Evolutionary conservation across 2,329 filamentous ascomycete genomes (phyloP).

Genomic region (Botryosphaeria agaves): DNA sequence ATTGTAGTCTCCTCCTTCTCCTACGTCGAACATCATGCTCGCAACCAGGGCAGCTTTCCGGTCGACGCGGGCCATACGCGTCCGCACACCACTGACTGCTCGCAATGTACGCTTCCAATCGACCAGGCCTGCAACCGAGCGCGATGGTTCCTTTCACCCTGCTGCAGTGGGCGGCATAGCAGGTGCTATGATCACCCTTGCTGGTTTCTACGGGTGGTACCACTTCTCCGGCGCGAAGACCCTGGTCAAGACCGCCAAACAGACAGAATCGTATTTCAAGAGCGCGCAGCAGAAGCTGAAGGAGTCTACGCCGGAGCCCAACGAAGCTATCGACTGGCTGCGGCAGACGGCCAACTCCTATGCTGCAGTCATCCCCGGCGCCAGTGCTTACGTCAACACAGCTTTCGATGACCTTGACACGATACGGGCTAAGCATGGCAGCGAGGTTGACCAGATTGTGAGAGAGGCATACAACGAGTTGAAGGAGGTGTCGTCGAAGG

Average conservation of each 20-base stretch:
- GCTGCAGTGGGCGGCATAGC: slow-evolving; percentile 30
- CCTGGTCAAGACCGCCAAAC: slow-evolving; percentile 30
- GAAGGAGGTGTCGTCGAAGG: slow-evolving; percentile 41
- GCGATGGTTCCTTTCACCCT: slow-evolving; percentile 14
- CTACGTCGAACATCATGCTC: too few species aligned
- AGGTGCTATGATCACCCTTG: slow-evolving; percentile 30
- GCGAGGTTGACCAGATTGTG: slow-evolving; percentile 54
- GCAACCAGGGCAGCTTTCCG: slow-evolving; percentile 11
- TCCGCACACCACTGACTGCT: slow-evolving; percentile 2
- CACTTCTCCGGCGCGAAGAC: slow-evolving; percentile 33
- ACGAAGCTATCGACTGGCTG: slow-evolving; percentile 49
- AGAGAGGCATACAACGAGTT: slow-evolving; percentile 50
- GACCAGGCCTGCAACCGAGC: slow-evolving; percentile 9
- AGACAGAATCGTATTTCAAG: slow-evolving; percentile 43
- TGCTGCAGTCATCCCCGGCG: slow-evolving; percentile 54
- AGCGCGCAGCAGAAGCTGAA: slow-evolving; percentile 42
- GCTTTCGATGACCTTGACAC: slow-evolving; percentile 56
- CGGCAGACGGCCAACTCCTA: slow-evolving; percentile 51
- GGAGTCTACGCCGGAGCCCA: slow-evolving; percentile 39
- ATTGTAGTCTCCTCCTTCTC: too few species aligned
- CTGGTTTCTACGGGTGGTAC: slow-evolving; percentile 34
- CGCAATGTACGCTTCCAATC: slow-evolving; percentile 13
- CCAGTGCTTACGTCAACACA: slow-evolving; percentile 47
- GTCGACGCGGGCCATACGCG: slow-evolving; percentile 8
- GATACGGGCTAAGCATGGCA: slow-evolving; percentile 46